Conservation (phyloP, 2,329 filamentous ascomycete species). For the Hypoxylon sp. region DNA sequence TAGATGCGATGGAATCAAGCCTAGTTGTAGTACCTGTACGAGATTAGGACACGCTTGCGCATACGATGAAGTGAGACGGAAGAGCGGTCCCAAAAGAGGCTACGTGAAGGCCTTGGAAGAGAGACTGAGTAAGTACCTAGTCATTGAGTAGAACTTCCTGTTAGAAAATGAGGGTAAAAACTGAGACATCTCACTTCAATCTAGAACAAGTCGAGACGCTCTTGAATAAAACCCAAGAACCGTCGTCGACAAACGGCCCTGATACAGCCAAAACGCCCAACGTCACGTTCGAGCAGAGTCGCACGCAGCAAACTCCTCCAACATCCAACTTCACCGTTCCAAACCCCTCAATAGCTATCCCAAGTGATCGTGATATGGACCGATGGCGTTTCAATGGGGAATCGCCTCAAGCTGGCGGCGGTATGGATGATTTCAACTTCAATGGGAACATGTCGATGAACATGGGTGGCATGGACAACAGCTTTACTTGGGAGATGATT, state of each 20-base stretch:
- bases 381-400: constrained; percentile 70
- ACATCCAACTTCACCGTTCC: constrained; percentile 60
- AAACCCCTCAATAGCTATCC: constrained; percentile 64
- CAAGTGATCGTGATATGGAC: constrained; percentile 65
- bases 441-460: constrained; percentile 64
- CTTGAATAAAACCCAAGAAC: constrained; percentile 81
- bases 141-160: constrained; percentile 11
- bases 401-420: constrained; percentile 64
- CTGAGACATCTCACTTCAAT: constrained; percentile 39
- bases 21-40: constrained; percentile 89
- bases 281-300: constrained; percentile 54
- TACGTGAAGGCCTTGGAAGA: constrained; percentile 96
- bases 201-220: constrained; percentile 93
- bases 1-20: constrained; percentile 87
- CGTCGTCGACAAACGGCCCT: constrained; percentile 55
- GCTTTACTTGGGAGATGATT: constrained; percentile 85
- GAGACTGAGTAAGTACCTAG: constrained; percentile 84
- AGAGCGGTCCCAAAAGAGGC: constrained; percentile 93
- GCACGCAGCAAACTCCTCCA: constrained; percentile 54
- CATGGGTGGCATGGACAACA: constrained; percentile 66
- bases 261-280: constrained; percentile 57
- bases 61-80: constrained; percentile 92
- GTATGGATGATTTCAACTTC: constrained; percentile 73
- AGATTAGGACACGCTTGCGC: constrained; percentile 89
- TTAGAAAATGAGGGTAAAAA: constrained; percentile 25